A percentile compares a stretch with the other conserved stretches of the same genome.
Evolutionary conservation across 495 filamentous ascomycete genomes (phyloP).

Genomic region (Emericellopsis terricola): DNA sequence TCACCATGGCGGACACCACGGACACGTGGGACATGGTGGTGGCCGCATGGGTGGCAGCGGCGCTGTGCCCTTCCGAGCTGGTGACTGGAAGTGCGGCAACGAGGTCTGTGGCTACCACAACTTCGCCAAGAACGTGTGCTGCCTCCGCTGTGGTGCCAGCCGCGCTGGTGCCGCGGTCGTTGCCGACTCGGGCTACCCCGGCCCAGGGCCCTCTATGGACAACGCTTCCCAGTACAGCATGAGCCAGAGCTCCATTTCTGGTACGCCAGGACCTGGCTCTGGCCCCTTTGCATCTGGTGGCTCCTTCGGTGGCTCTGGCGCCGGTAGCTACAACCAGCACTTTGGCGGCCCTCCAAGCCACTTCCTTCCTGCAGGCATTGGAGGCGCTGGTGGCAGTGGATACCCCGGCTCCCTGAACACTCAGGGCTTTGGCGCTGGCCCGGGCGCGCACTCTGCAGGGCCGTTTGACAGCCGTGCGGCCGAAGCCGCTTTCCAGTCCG

Average conservation of each 20-base stretch:
- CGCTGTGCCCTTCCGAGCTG: conserved; percentile 90
- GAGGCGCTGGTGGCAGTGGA: conserved; percentile 53
- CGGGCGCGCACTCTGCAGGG: conserved; percentile 62
- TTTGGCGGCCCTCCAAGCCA: conserved; percentile 79
- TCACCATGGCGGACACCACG: conserved; percentile 69
- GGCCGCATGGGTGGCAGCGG: conserved; percentile 60
- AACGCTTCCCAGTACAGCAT: conserved; percentile 60
- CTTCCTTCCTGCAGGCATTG: conserved; percentile 82
- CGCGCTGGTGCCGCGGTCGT: conserved; percentile 85
- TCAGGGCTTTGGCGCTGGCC: conserved; percentile 44
- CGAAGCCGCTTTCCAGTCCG: conserved; percentile 80
- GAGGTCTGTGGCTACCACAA: conserved; percentile 99
- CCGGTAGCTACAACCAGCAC: conserved; percentile 59
- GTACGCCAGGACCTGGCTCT: conserved; percentile 49
- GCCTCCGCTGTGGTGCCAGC: conserved; percentile 86
- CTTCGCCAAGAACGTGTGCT: conserved; percentile 98
- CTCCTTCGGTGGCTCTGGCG: conserved; percentile 50
- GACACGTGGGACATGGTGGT: conserved; percentile 55
- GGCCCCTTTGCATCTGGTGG: conserved; percentile 58
- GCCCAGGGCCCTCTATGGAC: conserved; percentile 48
- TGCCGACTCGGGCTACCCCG: conserved; percentile 82
- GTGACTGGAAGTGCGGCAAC: conserved; percentile 97
- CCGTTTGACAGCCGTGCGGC: conserved; percentile 87
- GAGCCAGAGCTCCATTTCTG: conserved; percentile 63
- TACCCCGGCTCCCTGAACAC: conserved; percentile 67